Evolutionary conservation across 139 green algal species (phyloP).

Genomic region (Volvox africanus): DNA sequence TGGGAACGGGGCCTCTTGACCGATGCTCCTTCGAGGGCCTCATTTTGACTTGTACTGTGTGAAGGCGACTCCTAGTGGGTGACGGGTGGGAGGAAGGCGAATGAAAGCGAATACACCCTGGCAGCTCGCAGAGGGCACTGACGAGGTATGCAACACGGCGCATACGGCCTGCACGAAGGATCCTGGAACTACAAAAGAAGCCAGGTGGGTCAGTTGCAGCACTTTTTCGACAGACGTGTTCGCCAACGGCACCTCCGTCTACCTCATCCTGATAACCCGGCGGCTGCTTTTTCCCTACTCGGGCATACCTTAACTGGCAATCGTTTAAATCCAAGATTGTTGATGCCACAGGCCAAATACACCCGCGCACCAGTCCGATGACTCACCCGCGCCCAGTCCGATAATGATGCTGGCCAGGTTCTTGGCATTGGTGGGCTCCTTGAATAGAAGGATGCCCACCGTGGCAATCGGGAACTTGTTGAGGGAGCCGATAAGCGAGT

Average conservation of each 20-base stretch:
- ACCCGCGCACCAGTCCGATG: neutral
- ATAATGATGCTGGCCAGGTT: conserved; percentile 89
- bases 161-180: too few species aligned
- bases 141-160: too few species aligned
- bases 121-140: too few species aligned
- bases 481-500: conserved; percentile 88
- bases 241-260: neutral
- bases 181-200: too few species aligned
- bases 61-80: conserved; percentile 71
- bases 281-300: too few species aligned
- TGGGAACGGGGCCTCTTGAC: neutral
- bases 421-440: conserved; percentile 73
- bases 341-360: neutral
- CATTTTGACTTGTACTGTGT: conserved; percentile 61
- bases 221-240: neutral
- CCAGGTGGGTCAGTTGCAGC: too few species aligned
- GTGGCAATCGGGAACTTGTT: conserved; percentile 95
- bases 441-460: conserved; percentile 88
- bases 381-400: conserved; percentile 79
- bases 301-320: too few species aligned
- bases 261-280: too few species aligned
- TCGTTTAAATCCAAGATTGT: too few species aligned
- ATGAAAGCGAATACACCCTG: too few species aligned
- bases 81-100: too few species aligned
- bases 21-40: neutral